Evolutionary conservation across 768 basidiomycete species (phyloP).

Genomic region (Dioszegia aurantiaca): DNA sequence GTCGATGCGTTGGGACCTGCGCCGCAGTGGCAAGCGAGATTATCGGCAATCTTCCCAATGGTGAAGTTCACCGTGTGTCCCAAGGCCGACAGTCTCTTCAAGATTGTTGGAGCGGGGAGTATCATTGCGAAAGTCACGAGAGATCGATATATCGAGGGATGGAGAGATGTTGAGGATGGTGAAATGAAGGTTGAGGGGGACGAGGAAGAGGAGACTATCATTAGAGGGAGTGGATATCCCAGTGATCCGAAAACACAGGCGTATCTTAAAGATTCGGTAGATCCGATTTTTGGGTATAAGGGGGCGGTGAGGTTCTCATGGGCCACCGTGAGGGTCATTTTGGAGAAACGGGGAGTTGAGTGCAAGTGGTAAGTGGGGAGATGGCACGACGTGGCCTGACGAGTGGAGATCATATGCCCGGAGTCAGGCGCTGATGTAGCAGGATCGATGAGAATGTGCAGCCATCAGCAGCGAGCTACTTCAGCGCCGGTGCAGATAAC

Average conservation of each 20-base stretch:
- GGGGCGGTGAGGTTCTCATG: slow-evolving; percentile 89
- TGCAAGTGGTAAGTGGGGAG: slow-evolving; percentile 68
- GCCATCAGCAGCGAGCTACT: slow-evolving; percentile 70
- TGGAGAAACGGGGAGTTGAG: slow-evolving; percentile 74
- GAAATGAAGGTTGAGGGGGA: slow-evolving; percentile 55
- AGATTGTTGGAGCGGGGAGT: slow-evolving; percentile 94
- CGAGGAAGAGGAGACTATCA: slow-evolving; percentile 30
- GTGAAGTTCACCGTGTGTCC: slow-evolving; percentile 82
- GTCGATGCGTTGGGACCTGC: slow-evolving; percentile 93
- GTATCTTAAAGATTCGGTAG: slow-evolving; percentile 72
- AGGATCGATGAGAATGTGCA: slow-evolving; percentile 81
- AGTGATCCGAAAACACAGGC: slow-evolving; percentile 92
- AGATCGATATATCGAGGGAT: slow-evolving; percentile 81
- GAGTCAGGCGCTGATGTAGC: slow-evolving; percentile 8
- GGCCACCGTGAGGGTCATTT: slow-evolving; percentile 80
- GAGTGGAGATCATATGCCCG: too few species aligned
- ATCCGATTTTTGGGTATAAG: slow-evolving; percentile 90
- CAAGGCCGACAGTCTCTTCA: slow-evolving; percentile 94
- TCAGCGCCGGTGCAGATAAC: slow-evolving; percentile 70
- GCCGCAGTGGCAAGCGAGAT: slow-evolving; percentile 75
- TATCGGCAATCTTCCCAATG: slow-evolving; percentile 75
- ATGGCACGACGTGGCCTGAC: not conserved
- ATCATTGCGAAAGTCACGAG: slow-evolving; percentile 95
- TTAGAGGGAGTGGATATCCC: slow-evolving; percentile 83
- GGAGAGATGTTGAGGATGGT: slow-evolving; percentile 57